These are phyloP conservation scores for Solanum sitiens DNA, from an alignment of 257 asterid genomes.

Conservation along the genomic window DNA sequence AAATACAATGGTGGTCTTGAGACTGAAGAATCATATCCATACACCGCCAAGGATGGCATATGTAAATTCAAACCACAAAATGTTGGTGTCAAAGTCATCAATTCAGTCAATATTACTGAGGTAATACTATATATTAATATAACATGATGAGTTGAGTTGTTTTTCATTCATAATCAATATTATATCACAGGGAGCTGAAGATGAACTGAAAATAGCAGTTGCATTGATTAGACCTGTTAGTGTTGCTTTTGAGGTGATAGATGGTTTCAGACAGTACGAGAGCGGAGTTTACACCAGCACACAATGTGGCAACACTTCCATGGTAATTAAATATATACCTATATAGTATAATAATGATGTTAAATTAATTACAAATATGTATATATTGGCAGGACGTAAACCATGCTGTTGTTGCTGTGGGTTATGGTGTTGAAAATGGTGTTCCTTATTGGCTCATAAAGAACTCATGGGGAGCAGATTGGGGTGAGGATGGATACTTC, in stretches of 20 bases:
- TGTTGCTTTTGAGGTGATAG: conserved; percentile 74
- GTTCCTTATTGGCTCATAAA: conserved; percentile 83
- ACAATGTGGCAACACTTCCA: conserved; percentile 51
- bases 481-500: conserved; percentile 62
- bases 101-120: conserved; percentile 81
- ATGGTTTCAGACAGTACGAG: conserved; percentile 40
- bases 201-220: conserved; percentile 79
- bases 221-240: conserved; percentile 75
- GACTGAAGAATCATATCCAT: conserved; percentile 80
- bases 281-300: conserved; percentile 64
- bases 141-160: too few relatives aligned
- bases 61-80: conserved; percentile 67
- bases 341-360: too few relatives aligned
- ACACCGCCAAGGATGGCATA: conserved; percentile 48
- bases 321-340: conserved; percentile 27
- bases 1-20: conserved; percentile 83
- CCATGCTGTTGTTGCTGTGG: conserved; percentile 96
- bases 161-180: neutral
- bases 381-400: conserved; percentile 57
- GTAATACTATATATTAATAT: conserved; percentile 11
- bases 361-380: neutral
- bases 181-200: conserved; percentile 62
- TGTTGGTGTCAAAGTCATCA: conserved; percentile 46
- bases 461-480: conserved; percentile 88
- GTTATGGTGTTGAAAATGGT: conserved; percentile 80